A percentile compares a stretch with the other conserved stretches of the same genome.
Conservation (phyloP, 441 rosid species). For the Corymbia citriodora region DNA sequence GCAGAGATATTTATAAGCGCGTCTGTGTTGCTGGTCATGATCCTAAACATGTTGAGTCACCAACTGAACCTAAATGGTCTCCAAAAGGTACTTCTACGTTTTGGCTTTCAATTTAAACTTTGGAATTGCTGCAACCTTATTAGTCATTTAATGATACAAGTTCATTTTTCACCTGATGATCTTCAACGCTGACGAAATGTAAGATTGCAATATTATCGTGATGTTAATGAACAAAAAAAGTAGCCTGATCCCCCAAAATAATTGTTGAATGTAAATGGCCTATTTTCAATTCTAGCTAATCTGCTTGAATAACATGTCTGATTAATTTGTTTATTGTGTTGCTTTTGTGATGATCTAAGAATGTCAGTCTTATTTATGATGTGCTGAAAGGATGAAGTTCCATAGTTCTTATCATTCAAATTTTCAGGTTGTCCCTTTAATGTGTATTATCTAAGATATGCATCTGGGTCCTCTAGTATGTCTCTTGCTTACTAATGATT, state of each 20-base stretch:
- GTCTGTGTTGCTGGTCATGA: constrained; percentile 76
- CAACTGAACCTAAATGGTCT: constrained; percentile 96
- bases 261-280: neutral
- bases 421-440: neutral
- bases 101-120: neutral
- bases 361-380: neutral
- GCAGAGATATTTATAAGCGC: constrained; percentile 63
- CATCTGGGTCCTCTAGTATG: neutral
- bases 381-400: neutral
- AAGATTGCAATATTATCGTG: neutral
- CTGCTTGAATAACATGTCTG: neutral
- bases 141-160: neutral
- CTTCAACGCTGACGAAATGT: neutral
- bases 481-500: neutral
- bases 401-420: neutral
- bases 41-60: constrained; percentile 65
- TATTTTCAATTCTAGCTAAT: neutral
- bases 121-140: neutral
- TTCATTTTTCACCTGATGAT: neutral
- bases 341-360: neutral
- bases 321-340: neutral
- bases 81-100: constrained; percentile 39
- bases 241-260: neutral
- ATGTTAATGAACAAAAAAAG: neutral
- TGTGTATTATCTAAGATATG: neutral